Conservation (phyloP, 371 early-diverging fungal genomes). For the Capillidium rhysosporum region DNA sequence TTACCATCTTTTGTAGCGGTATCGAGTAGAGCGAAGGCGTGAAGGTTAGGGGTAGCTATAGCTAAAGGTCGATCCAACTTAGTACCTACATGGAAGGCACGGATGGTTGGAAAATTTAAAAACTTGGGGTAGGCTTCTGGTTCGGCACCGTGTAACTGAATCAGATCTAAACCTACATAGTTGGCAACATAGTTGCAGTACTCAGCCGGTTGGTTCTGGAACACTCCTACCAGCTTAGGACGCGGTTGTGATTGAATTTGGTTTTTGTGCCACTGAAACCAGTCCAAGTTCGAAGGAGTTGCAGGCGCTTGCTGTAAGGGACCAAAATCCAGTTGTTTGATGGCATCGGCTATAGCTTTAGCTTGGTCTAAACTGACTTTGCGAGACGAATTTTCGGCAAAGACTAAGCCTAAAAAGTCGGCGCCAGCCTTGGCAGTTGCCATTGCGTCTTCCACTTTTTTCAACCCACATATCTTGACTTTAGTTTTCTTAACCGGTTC, state of each 20-base stretch:
- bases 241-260: conserved; percentile 23
- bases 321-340: conserved; percentile 13
- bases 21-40: conserved; percentile 46
- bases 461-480: conserved; percentile 86
- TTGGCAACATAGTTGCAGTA: conserved; percentile 46
- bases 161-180: conserved; percentile 54
- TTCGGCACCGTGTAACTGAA: conserved; percentile 86
- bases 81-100: conserved; percentile 58
- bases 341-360: conserved; percentile 32
- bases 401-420: conserved; percentile 78
- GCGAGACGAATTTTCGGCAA: conserved; percentile 52
- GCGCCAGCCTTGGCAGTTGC: conserved; percentile 63
- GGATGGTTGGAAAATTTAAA: conserved; percentile 68
- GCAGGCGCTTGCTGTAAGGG: neutral
- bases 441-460: conserved; percentile 55
- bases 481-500: conserved; percentile 12
- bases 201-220: conserved; percentile 60
- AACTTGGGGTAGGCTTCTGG: conserved; percentile 31
- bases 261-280: conserved; percentile 31
- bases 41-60: conserved; percentile 23
- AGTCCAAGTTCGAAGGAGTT: conserved; percentile 16
- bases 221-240: conserved; percentile 84
- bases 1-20: conserved; percentile 24
- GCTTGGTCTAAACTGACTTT: conserved; percentile 37
- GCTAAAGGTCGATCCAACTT: conserved; percentile 21